Conservation (phyloP, 352 stramenopile genomes). For the Paralagenidium karlingii region DNA sequence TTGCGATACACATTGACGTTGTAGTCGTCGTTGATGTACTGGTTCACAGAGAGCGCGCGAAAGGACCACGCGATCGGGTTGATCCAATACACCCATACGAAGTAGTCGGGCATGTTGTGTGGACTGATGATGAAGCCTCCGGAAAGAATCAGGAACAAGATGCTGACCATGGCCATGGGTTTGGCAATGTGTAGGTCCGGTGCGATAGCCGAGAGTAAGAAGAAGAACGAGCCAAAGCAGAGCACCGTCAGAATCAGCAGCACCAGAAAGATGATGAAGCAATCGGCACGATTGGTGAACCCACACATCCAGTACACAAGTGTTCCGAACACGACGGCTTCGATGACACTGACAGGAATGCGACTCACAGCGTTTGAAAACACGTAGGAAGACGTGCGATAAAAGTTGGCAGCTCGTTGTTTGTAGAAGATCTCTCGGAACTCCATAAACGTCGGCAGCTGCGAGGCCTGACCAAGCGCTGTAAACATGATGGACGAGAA, state of each 20-base stretch:
- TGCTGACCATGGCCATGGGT: conserved; percentile 35
- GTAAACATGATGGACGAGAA: conserved; percentile 74
- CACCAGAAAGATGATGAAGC: conserved; percentile 22
- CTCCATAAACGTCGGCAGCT: conserved; percentile 42
- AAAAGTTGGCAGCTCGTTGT: conserved; percentile 69
- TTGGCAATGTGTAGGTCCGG: conserved; percentile 44
- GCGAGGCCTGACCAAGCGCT: conserved; percentile 47
- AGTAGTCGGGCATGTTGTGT: conserved; percentile 41
- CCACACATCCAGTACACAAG: conserved; percentile 75
- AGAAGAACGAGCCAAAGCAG: conserved; percentile 30
- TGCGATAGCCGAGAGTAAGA: conserved; percentile 28
- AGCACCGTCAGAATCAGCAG: conserved; percentile 14
- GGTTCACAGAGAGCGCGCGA: conserved; percentile 44
- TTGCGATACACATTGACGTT: conserved; percentile 25
- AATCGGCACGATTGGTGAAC: conserved; percentile 15
- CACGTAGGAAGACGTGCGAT: conserved; percentile 58
- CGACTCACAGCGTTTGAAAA: conserved; percentile 22
- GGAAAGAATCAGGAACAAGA: conserved; percentile 59
- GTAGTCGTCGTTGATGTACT: conserved; percentile 33
- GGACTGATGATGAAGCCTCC: conserved; percentile 50
- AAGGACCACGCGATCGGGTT: conserved; percentile 58
- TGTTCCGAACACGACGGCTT: conserved; percentile 61
- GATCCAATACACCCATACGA: conserved; percentile 73
- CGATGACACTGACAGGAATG: conserved; percentile 26
- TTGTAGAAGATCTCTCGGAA: conserved; percentile 55